Evolutionary conservation across 805 yeast species (phyloP).

Genomic region (Candida wancherniae): DNA sequence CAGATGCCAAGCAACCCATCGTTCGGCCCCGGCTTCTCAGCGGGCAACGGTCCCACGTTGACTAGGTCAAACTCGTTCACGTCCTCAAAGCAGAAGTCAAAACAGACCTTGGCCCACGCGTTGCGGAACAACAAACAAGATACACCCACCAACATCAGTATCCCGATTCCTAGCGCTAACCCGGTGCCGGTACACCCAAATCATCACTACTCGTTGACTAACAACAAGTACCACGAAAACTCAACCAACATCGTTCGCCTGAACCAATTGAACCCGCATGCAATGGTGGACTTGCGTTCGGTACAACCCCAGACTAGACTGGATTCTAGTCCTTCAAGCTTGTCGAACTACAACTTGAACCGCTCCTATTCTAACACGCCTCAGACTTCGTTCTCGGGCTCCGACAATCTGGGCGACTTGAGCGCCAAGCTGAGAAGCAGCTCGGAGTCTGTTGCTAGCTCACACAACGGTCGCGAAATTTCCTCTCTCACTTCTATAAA

Average conservation of each 20-base stretch:
- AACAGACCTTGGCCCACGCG: constrained; percentile 19
- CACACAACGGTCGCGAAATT: too few species aligned
- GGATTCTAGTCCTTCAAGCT: constrained; percentile 21
- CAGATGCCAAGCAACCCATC: background rate
- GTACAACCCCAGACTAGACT: constrained; percentile 2
- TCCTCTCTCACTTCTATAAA: too few species aligned
- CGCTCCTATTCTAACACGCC: constrained; percentile 28
- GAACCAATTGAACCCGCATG: constrained; percentile 9
- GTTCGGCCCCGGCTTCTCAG: constrained; percentile 1
- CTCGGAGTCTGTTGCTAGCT: constrained; percentile 9
- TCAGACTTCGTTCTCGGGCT: constrained; percentile 25
- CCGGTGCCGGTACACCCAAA: constrained; percentile 4
- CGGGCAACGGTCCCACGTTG: too few species aligned
- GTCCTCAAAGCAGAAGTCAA: constrained; percentile 14
- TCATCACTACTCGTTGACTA: constrained; percentile 13
- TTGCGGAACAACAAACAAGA: constrained; percentile 22
- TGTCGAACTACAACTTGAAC: constrained; percentile 20
- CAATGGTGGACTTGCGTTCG: background rate
- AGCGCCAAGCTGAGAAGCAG: constrained; percentile 6
- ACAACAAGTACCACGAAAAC: constrained; percentile 15
- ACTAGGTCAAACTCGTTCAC: constrained; percentile 16
- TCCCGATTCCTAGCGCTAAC: constrained; percentile 1
- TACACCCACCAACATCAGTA: constrained; percentile 24
- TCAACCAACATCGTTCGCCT: constrained; percentile 15
- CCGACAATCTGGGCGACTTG: constrained; percentile 10